Evolutionary conservation across 2,329 filamentous ascomycete genomes (phyloP).

Genomic region (Alternaria viburni): DNA sequence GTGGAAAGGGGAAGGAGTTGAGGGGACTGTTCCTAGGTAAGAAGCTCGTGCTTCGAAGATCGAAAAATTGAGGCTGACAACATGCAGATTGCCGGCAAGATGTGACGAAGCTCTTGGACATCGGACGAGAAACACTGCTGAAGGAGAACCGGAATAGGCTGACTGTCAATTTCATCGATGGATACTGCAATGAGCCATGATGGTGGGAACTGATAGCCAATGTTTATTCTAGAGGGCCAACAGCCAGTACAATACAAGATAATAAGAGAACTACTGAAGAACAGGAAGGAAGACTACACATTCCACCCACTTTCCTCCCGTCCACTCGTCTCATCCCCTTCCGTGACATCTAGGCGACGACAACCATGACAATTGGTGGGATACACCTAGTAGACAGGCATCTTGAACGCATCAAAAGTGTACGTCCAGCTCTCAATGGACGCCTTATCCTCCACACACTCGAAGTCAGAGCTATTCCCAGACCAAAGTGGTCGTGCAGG

Average conservation of each 20-base stretch:
- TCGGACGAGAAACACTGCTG: conserved; percentile 31
- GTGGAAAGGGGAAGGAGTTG: conserved; percentile 36
- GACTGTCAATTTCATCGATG: conserved; percentile 40
- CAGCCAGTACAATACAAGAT: background rate
- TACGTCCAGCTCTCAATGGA: conserved; percentile 52
- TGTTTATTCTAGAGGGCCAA: background rate
- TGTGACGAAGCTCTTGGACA: conserved; percentile 26
- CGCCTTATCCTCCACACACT: conserved; percentile 50
- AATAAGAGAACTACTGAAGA: background rate
- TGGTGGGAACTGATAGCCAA: background rate
- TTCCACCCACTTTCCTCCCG: background rate
- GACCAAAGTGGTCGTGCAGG: conserved; percentile 52
- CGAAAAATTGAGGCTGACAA: background rate
- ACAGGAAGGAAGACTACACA: background rate
- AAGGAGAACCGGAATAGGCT: conserved; percentile 37
- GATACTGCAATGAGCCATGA: conserved; percentile 40
- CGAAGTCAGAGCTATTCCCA: conserved; percentile 40
- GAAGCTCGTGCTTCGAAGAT: background rate
- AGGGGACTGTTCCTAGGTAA: conserved; percentile 36
- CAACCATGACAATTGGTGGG: background rate
- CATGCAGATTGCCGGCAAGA: conserved; percentile 39
- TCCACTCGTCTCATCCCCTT: background rate
- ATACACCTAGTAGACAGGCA: conserved; percentile 29
- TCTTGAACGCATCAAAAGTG: conserved; percentile 48
- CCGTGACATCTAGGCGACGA: background rate